Percentiles rank a stretch among this genome's conserved stretches.
Evolutionary conservation across 805 yeast species (phyloP).

Genomic region (Pichia manshurica): DNA sequence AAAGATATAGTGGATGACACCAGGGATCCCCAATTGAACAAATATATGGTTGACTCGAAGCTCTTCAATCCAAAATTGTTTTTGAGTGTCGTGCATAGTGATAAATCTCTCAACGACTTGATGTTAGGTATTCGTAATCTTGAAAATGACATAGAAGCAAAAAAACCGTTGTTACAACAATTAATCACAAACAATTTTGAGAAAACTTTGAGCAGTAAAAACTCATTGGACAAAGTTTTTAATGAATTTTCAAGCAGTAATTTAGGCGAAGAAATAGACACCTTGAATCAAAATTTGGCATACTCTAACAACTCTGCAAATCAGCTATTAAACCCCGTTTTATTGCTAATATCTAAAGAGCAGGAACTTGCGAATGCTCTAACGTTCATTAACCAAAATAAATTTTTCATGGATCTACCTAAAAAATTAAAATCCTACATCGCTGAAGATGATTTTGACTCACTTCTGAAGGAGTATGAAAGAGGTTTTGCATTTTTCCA

Average conservation of each 20-base stretch:
- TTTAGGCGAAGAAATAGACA: constrained; percentile 17
- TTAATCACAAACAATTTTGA: constrained; percentile 57
- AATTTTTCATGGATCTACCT: constrained; percentile 53
- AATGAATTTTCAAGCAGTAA: constrained; percentile 39
- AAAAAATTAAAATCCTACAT: constrained; percentile 39
- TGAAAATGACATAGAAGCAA: constrained; percentile 43
- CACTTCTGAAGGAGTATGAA: constrained; percentile 51
- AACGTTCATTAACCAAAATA: constrained; percentile 46
- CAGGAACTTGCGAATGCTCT: constrained; percentile 45
- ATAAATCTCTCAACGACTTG: constrained; percentile 48
- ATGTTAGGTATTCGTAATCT: constrained; percentile 42
- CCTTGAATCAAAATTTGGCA: constrained; percentile 35
- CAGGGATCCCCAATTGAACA: constrained; percentile 32
- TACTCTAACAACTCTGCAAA: constrained; percentile 47
- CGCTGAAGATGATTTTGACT: constrained; percentile 48
- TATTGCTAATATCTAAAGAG: constrained; percentile 44
- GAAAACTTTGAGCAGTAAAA: constrained; percentile 59
- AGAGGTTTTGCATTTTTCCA: constrained; percentile 34
- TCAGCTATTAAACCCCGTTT: constrained; percentile 52
- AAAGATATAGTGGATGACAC: constrained; percentile 35
- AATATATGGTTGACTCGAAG: constrained; percentile 51
- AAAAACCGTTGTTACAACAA: constrained; percentile 43
- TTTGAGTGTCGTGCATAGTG: constrained; percentile 48
- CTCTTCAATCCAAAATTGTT: constrained; percentile 53
- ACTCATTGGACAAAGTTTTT: constrained; percentile 55